A percentile compares a stretch with the other conserved stretches of the same genome.
Evolutionary conservation across 2,329 filamentous ascomycete genomes (phyloP).

Genomic region (Septoria petroselini): DNA sequence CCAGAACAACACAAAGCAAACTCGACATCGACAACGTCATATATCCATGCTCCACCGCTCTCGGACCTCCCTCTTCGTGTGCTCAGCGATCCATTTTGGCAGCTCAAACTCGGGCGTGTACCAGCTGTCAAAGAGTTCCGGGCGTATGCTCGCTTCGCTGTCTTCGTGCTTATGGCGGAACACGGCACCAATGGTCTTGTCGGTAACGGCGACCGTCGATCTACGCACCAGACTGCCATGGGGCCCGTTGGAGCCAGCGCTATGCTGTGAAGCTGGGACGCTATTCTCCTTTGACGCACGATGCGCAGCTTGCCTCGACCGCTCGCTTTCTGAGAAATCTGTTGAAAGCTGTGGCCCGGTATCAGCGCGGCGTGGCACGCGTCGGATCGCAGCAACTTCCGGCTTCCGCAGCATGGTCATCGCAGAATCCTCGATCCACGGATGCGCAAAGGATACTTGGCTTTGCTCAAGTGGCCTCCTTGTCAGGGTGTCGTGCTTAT

Average conservation of each 20-base stretch:
- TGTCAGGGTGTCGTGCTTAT: constrained; percentile 25
- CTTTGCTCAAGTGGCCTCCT: constrained; percentile 17
- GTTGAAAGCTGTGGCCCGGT: constrained; percentile 31
- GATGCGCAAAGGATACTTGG: constrained; percentile 20
- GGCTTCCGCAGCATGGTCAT: constrained; percentile 21
- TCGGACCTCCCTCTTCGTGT: constrained; percentile 39
- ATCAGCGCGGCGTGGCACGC: constrained; percentile 9
- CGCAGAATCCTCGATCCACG: constrained; percentile 19
- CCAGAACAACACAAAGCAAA: constrained; percentile 1
- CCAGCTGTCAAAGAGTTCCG: constrained; percentile 38
- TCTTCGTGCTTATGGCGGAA: constrained; percentile 20
- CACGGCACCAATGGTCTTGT: constrained; percentile 7
- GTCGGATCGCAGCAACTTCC: constrained; percentile 17
- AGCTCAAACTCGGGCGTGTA: constrained; percentile 32
- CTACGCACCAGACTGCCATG: constrained; percentile 10
- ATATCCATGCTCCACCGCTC: constrained; percentile 39
- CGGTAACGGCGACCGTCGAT: constrained; percentile 7
- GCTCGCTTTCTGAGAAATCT: constrained; percentile 27
- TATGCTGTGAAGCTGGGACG: constrained; percentile 15
- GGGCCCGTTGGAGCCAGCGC: constrained; percentile 8
- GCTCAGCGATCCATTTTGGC: constrained; percentile 31
- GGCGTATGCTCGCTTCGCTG: constrained; percentile 27
- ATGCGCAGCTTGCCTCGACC: constrained; percentile 4
- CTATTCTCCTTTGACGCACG: constrained; percentile 24
- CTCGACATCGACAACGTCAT: constrained; percentile 24